Evolutionary conservation across 2,329 filamentous ascomycete species (phyloP), one percentile per base, ranked within the genome.

Genomic region (Fusarium falciforme): DNA sequence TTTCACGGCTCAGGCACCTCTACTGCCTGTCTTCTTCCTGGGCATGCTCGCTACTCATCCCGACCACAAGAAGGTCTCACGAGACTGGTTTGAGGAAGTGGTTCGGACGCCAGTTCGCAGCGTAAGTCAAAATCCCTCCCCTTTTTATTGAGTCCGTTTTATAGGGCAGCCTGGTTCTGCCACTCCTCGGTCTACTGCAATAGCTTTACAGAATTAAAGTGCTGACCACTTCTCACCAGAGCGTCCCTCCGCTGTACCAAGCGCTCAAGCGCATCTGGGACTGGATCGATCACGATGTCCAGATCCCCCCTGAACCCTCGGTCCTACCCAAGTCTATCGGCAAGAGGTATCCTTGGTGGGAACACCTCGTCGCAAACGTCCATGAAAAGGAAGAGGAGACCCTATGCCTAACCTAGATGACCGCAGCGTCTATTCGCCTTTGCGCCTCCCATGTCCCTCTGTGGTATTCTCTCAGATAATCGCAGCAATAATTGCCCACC

Each of bases 1-100:
- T 4, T 85, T 85, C 58, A 85, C 84, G 10, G 83, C 84, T 2
- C 84, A 85, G 59, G 83, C 84, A 8, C 84, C 84, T 6, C 76
- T 85, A 2, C 79, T 85, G 11, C 84, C 84, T 0, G 83, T 84
- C 1, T 85, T 85, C 52, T 77, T 85, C n/a, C 66, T 85, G 2
- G 84, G 83, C 2, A 64, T 85, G 33, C 69, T 85, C 6, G 80
- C 82, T 10, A 82, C 80, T 8, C 44, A 65, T 2, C 47, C 74
- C 9, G 62, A 74, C 5, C 82, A 84, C 57, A 76, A 65, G 44
- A 29, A 64, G 3, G 78, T 82, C 6, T 82, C 83, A 14, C 61
- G 66, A 22, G 59, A 55, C 2, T 85, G 84, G 84, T 84, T 85
- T 38, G 76, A 81, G 2, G 71, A 79, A 20, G 83, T 85, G 4